These are phyloP conservation scores for Drosera spatulata DNA, from an alignment of 179 eudicot genomes.

Conservation along the genomic window DNA sequence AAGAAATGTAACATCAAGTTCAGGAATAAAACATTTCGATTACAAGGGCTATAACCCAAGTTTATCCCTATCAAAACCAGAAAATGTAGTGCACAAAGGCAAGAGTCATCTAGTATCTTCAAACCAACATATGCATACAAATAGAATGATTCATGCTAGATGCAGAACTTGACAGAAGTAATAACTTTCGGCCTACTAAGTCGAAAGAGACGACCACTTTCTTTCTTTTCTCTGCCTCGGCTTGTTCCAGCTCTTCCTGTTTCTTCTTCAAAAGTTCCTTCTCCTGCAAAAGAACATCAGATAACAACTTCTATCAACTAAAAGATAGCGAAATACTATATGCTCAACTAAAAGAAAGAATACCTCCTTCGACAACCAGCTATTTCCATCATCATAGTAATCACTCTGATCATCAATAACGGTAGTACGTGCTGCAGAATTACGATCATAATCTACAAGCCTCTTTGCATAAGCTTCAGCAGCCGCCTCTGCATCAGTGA, in stretches of 20 bases:
- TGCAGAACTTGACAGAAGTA: neutral
- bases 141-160: neutral
- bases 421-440: constrained; percentile 95
- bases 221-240: constrained; percentile 62
- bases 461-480: constrained; percentile 98
- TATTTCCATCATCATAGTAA: constrained; percentile 86
- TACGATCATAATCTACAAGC: constrained; percentile 92
- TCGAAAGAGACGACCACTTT: constrained; percentile 90
- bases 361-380: constrained; percentile 95
- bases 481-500: constrained; percentile 74
- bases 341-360: neutral
- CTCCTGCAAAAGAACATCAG: constrained; percentile 39
- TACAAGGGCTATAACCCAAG: too few species aligned
- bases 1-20: too few species aligned
- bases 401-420: constrained; percentile 99
- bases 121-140: neutral
- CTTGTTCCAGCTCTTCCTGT: constrained; percentile 76
- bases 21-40: too few species aligned
- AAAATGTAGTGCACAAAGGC: too few species aligned
- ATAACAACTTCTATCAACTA: constrained; percentile 1
- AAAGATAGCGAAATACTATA: neutral
- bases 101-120: too few species aligned
- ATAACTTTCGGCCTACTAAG: constrained; percentile 96
- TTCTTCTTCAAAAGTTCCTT: constrained; percentile 84
- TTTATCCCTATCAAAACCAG: too few species aligned